Base-by-base conservation (phyloP, 805 yeast species). In the Aciculoconidium aculeatum region DNA sequence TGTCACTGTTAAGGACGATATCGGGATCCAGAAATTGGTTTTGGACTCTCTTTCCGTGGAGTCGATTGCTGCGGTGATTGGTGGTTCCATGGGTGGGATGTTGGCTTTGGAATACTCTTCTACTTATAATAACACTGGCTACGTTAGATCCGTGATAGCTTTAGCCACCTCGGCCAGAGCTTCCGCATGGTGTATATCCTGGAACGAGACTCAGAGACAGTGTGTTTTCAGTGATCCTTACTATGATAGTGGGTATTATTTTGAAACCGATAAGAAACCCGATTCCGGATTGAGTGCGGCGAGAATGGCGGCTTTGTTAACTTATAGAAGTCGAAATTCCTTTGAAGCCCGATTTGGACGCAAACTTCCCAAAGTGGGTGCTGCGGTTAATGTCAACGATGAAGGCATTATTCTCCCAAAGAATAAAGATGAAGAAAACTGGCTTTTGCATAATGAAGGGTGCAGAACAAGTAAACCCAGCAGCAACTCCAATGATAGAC, bases 31-130 rank as follows among this genome's bases (percentile, higher is more conserved):
- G 45, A 75, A 66, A 42, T 50, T 79, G 28, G 79, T 90, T 2
- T 61, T 92, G 27, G 96, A 88, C 41, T 75, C 78, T 4, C 57
- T 92, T 25, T 87, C 85, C 0, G 85, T 92, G n/a, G 70, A 68
- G 30, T 71, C 77, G 34, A 64, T 90, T 16, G 96, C 96, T 1
- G 72, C 80, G 29, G 94, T 82, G 11, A 74, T 92, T 34, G 98
- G 98, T 21, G 98, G 98, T 0, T 88, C 97, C 15, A 92, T 92
- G 98, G 98, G 98, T 23, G 98, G 98, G 11, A 92, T 92, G 97
- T 61, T 87, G 25, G 86, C 88, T 0, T 61, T 92, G 44, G 98
- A 92, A 53, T 92, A 85, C 72, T 75, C 87, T 3, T 49, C 65
- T 1, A 58, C 59, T 2, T 85, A 72, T 51, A 78, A 75, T 32